These are phyloP conservation scores for Tolypocladium guangdongense DNA, from an alignment of 2,329 filamentous ascomycete species.

Conservation along the genomic window DNA sequence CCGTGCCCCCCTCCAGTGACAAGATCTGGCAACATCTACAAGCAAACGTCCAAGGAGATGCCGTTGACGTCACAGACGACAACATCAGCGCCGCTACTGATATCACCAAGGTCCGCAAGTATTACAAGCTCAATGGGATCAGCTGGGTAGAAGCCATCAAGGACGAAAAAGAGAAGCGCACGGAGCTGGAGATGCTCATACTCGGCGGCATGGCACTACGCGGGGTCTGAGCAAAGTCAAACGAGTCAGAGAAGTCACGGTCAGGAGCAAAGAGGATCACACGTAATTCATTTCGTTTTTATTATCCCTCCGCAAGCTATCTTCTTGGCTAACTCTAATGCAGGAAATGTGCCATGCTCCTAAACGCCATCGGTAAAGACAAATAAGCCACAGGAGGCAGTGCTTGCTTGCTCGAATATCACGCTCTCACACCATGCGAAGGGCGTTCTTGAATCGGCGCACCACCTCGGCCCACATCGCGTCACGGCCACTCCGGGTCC, in stretches of 20 bases:
- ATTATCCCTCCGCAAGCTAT: background rate
- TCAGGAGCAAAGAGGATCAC: background rate
- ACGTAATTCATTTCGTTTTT: background rate
- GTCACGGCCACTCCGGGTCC: conserved; percentile 50
- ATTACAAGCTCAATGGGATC: conserved; percentile 71
- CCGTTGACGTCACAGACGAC: conserved; percentile 50
- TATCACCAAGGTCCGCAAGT: conserved; percentile 61
- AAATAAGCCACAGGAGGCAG: background rate
- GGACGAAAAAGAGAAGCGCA: conserved; percentile 31
- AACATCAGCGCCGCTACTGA: conserved; percentile 51
- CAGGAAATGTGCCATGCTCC: background rate
- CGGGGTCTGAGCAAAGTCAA: conserved; percentile 16
- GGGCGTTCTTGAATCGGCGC: conserved; percentile 36
- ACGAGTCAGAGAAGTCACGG: background rate
- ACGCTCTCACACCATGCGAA: conserved; percentile 23
- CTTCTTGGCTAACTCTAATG: background rate
- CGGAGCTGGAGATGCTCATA: conserved; percentile 57
- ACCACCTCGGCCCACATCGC: conserved; percentile 53
- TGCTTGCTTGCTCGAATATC: background rate
- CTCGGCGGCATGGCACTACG: conserved; percentile 62
- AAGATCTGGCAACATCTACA: conserved; percentile 48
- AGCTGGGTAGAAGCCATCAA: conserved; percentile 35
- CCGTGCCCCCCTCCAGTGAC: conserved; percentile 31
- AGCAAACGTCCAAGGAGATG: conserved; percentile 49
- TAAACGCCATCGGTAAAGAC: background rate